Base-by-base conservation (phyloP, 805 yeast genomes). In the Hanseniaspora lindneri region DNA sequence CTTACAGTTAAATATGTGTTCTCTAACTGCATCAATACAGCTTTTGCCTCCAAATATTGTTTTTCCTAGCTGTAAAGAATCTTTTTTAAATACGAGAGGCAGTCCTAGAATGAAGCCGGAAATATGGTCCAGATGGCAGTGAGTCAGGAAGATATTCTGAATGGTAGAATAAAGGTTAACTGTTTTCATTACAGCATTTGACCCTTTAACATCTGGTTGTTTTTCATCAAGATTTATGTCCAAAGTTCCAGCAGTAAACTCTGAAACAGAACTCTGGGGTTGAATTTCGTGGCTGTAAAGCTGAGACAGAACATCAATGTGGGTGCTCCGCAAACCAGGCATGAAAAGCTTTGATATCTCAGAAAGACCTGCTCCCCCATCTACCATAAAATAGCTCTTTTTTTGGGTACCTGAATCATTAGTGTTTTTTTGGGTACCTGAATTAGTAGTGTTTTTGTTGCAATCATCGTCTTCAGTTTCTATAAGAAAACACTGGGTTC, bases 91-190 rank as follows among this genome's bases (percentile, higher is more conserved):
- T 3, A 54, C 50, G 7, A 56, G 69, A 0, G 95, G 84, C 2
- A 88, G 75, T 58, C 86, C 86, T 46, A 87, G 64, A 0, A 80
- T 75, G 41, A 87, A 58, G 0, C 81, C 83, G 9, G 73, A 60
- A 13, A 85, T 69, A 60, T 87, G 96, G 61, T 87, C 96, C 44
- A 87, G 59, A 62, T 87, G 96, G 0, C 89, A 76, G 62, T 87
- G 96, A 0, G 95, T 76, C 24, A 87, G 72, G 41, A 80, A 65
- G 53, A 72, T 76, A 28, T 66, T 66, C 7, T 64, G 58, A 2
- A 79, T 58, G 6, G 61, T 53, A 4, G 63, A 61, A 27, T 69
- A 60, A 4, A 77, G 34, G 27, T 53, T 44, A 40, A 56, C 54
- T 3, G 73, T 58, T 20, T 59, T 46, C 43, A 60, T 55, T 44